Base-by-base conservation (phyloP, 345 rosid genomes). In the Gossypioides kirkii region DNA sequence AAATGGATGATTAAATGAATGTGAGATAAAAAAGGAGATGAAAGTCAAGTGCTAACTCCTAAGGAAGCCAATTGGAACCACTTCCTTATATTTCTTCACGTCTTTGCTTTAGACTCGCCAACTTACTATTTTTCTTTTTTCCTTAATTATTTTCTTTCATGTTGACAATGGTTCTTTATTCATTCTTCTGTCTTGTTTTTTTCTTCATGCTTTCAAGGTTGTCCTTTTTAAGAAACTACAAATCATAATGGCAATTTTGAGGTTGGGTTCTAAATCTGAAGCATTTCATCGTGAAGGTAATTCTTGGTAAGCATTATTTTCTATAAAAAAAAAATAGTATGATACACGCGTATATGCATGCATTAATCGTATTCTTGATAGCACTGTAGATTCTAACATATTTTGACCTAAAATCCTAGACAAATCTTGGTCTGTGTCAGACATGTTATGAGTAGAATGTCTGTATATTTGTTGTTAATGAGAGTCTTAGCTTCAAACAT, bases 261-360 rank as follows among this genome's bases (percentile, higher is more conserved):
- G 88, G 83, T 81, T 88, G 17, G 96, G 96, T 73, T 88, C 93
- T 46, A 90, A 90, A 81, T 72, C 96, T 52, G 93, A 88, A 55
- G 83, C 84, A 56, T 88, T 88, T 74, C 90, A 80, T 72, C 88
- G 86, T 22, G 87, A 88, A 76, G 91, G 87, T 71, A 78, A 78
- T 73, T 75, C 89, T 46, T 87, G 90, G 96, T 88, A 72, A 25
- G 83, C 67, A 45, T 55, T 71, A 53, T 6, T 12, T 10, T 14
- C 0, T 54, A 6, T 32, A 6, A 1, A 32, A 8, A 32, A 5
- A 32, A 32, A 32, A n/a, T n/a, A n/a, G n/a, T n/a, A n/a, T n/a
- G n/a, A n/a, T n/a, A n/a, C n/a, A n/a, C n/a, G n/a, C n/a, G n/a
- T n/a, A n/a, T n/a, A 32, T 32, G 38, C 38, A 32, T 32, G 38